Base-by-base conservation (phyloP, 2,329 filamentous ascomycete genomes). In the Pseudogymnoascus sp. region DNA sequence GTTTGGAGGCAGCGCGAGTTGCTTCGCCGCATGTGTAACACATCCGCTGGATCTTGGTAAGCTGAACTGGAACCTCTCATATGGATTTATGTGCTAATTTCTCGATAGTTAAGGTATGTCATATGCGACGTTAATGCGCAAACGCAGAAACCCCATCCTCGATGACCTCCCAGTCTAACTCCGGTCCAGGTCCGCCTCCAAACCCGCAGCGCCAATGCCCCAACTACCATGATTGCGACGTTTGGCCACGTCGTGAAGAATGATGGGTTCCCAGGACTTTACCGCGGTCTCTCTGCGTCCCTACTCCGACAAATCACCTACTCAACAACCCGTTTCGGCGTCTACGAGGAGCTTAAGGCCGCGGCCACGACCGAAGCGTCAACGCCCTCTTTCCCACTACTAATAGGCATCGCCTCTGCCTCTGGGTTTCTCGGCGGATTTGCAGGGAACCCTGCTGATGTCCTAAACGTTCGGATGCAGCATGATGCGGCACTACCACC, bases 401-500 rank as follows among this genome's bases (percentile, higher is more conserved):
- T 99, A 8, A 82, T 96, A 65, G 89, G 83, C 66, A 89, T 97
- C 75, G 90, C 93, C 60, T 88, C 86, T 22, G 77, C 85, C 28
- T 93, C 94, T 6, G 94, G 94, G 59, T 90, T 97, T 71, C 75
- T 95, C 2, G 94, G 94, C 64, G 94, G 94, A 58, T 77, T 97
- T 53, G 89, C 88, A 5, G 94, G 94, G 66, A 99, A 97, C 76
- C 91, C 92, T 2, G 93, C 92, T 66, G 94, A 99, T 73, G 91
- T 99, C 35, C 81, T 97, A 70, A 99, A 99, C 75, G 94, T 99
- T 58, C 90, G 94, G 66, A 99, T 99, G 94, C 94, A 99, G 77
- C 90, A 96, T 75, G 94, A 87, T 70, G 87, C 89, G 2, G 85
- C 91, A 0, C 83, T 97, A 1, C 89, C 91, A 0, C 70, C 76